Conservation (phyloP, 192 early-diverging fungal genomes). For the Backusella circina region DNA sequence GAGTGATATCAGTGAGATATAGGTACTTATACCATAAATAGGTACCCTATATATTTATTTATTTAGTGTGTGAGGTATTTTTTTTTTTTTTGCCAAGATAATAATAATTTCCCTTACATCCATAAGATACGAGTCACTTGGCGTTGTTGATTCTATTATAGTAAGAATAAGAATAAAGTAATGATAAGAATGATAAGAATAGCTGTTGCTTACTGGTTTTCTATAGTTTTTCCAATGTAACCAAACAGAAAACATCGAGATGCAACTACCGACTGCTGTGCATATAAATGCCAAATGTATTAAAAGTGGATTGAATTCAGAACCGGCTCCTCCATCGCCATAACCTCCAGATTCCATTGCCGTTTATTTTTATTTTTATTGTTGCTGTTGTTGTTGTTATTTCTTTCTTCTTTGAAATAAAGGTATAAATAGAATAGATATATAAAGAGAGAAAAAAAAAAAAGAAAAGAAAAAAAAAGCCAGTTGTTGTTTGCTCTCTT, state of each 20-base stretch:
- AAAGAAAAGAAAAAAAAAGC: no score
- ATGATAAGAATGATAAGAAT: not conserved
- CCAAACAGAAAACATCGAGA: slow-evolving; percentile 51
- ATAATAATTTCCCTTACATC: no score
- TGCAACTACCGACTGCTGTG: slow-evolving; percentile 42
- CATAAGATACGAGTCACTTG: slow-evolving; percentile 68
- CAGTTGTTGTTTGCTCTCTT: no score
- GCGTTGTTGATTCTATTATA: slow-evolving; percentile 49
- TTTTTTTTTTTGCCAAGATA: no score
- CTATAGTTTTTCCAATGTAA: slow-evolving; percentile 57
- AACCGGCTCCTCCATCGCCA: slow-evolving; percentile 45
- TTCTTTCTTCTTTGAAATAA: not conserved
- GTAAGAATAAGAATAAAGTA: not conserved
- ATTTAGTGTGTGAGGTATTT: not conserved
- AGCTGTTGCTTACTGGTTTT: slow-evolving; percentile 45
- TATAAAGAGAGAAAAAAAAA: no score
- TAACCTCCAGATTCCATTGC: slow-evolving; percentile 15
- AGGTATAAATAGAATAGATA: not conserved
- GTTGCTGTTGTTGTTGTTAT: not conserved
- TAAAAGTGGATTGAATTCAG: slow-evolving; percentile 35
- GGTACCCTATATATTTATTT: slow-evolving; percentile 63
- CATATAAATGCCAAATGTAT: slow-evolving; percentile 45
- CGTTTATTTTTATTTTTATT: no score
- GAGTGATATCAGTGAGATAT: slow-evolving; percentile 70
- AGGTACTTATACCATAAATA: slow-evolving; percentile 83